Conservation (phyloP, 2,329 filamentous ascomycete genomes). For the Shiraia sp. region DNA sequence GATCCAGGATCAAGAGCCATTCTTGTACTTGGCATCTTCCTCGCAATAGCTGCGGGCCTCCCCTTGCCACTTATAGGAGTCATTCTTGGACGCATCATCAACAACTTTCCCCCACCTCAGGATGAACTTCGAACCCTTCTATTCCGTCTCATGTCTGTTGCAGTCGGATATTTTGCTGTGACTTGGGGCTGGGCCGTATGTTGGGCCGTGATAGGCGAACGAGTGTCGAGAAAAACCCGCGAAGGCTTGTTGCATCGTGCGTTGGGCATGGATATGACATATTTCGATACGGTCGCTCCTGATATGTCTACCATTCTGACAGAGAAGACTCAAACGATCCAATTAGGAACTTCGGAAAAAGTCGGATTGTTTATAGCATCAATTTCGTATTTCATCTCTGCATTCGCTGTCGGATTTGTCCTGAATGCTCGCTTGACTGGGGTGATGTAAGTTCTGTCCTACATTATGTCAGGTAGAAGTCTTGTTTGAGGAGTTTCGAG, state of each 20-base stretch:
- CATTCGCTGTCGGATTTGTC: constrained; percentile 52
- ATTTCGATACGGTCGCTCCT: constrained; percentile 54
- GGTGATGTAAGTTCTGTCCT: constrained; percentile 38
- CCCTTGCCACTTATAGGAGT: constrained; percentile 67
- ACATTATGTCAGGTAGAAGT: background rate
- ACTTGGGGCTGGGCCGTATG: constrained; percentile 56
- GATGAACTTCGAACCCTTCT: constrained; percentile 49
- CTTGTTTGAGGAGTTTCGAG: background rate
- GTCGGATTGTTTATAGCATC: constrained; percentile 52
- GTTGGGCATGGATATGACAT: constrained; percentile 56
- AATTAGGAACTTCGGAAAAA: constrained; percentile 53
- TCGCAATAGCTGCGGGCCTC: constrained; percentile 59
- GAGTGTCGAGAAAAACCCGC: constrained; percentile 53
- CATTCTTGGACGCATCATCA: constrained; percentile 55
- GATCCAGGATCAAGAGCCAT: constrained; percentile 45
- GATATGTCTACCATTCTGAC: constrained; percentile 54
- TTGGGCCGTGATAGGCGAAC: constrained; percentile 56
- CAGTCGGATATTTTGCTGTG: constrained; percentile 54
- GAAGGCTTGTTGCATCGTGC: constrained; percentile 53
- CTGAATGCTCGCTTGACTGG: constrained; percentile 48
- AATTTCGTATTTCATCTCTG: constrained; percentile 51
- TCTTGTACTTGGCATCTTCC: constrained; percentile 38
- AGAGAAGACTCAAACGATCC: constrained; percentile 52
- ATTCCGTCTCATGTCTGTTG: constrained; percentile 50
- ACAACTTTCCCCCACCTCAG: constrained; percentile 53